Evolutionary conservation across 345 rosid species (phyloP).

Genomic region (Pistacia vera): DNA sequence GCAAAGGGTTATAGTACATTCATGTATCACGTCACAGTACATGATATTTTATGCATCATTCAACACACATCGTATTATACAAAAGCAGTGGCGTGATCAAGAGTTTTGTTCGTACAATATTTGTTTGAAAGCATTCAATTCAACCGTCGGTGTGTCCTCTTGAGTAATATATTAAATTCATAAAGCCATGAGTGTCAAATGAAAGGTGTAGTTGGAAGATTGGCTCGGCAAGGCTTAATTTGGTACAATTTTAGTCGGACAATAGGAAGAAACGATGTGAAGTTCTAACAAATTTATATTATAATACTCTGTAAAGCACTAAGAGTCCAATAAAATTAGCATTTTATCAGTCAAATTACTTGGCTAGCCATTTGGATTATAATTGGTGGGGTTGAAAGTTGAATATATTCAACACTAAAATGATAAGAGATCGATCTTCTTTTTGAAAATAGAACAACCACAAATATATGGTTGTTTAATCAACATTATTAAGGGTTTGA

Average conservation of each 20-base stretch:
- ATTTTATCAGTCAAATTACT: not conserved
- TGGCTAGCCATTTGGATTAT: not conserved
- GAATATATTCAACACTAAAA: not conserved
- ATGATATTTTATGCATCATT: no score
- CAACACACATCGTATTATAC: no score
- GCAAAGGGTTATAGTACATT: no score
- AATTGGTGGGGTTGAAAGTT: constrained; percentile 3
- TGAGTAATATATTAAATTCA: not conserved
- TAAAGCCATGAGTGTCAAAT: not conserved
- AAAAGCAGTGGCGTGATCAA: no score
- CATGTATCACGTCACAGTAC: no score
- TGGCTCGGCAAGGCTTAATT: not conserved
- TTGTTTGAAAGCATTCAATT: not conserved
- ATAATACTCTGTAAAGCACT: not conserved
- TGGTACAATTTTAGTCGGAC: not conserved
- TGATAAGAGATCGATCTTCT: not conserved
- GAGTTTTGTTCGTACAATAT: no score
- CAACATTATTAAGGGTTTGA: not conserved
- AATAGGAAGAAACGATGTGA: not conserved
- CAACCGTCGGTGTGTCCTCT: constrained; percentile 11
- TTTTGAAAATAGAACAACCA: not conserved
- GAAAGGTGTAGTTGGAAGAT: not conserved
- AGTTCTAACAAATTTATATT: not conserved
- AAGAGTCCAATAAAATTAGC: not conserved
- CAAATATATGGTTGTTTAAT: no score